A percentile compares a stretch with the other conserved stretches of the same genome.
Conservation (phyloP, 371 early-diverging fungal species). For the Mortierella sp. region DNA sequence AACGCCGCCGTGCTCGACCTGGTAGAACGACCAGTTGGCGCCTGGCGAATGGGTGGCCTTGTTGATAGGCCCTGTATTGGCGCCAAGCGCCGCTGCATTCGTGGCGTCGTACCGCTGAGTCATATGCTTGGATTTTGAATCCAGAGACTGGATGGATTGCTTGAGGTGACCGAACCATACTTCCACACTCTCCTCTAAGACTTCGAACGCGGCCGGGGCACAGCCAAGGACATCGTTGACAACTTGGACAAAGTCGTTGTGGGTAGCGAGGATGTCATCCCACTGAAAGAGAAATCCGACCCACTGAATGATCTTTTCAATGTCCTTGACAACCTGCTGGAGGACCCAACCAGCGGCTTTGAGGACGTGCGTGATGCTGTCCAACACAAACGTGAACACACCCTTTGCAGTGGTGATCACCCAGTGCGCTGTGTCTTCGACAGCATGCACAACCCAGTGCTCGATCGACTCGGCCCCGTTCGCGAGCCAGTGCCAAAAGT, state of each 20-base stretch:
- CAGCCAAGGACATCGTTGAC: background rate
- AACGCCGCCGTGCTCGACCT: too few relatives aligned
- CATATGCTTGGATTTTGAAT: too few relatives aligned
- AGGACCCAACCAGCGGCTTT: slow-evolving; percentile 2
- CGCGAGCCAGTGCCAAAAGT: background rate
- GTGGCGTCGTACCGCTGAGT: too few relatives aligned
- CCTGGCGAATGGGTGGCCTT: too few relatives aligned
- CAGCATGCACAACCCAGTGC: background rate
- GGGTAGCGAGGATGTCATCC: background rate
- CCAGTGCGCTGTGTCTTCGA: slow-evolving; percentile 1
- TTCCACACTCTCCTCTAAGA: too few relatives aligned
- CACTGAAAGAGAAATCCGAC: slow-evolving; percentile 6
- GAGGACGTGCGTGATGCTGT: slow-evolving; percentile 8
- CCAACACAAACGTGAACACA: background rate
- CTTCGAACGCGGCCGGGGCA: too few relatives aligned
- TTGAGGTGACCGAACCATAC: too few relatives aligned
- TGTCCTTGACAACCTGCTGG: background rate
- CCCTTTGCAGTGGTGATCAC: background rate
- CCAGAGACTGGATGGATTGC: too few relatives aligned
- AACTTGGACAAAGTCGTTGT: background rate
- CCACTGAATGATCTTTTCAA: slow-evolving; percentile 7
- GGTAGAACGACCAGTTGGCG: too few relatives aligned
- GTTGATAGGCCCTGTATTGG: too few relatives aligned
- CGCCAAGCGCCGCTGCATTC: too few relatives aligned
- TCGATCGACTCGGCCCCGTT: background rate